Evolutionary conservation across 768 basidiomycete species (phyloP).

Genomic region (Pleurotus tuoliensis): DNA sequence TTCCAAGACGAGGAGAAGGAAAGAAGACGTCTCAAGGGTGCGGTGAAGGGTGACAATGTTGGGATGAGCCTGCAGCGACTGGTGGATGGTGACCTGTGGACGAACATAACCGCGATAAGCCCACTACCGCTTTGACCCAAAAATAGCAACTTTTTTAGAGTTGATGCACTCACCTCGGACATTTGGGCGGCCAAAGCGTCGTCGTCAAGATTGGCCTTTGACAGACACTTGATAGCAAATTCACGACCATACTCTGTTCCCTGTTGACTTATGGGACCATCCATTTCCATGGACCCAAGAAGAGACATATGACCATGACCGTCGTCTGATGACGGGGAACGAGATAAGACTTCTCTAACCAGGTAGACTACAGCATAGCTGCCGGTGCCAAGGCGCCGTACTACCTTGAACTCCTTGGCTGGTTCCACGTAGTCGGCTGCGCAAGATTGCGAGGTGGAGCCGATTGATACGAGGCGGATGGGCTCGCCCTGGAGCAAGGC

Average conservation of each 20-base stretch:
- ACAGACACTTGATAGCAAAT: constrained; percentile 95
- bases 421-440: constrained; percentile 38
- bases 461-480: constrained; percentile 54
- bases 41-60: constrained; percentile 95
- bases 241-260: constrained; percentile 65
- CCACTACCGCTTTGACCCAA: neutral
- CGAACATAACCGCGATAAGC: constrained; percentile 9
- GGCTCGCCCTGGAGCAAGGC: constrained; percentile 61
- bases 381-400: constrained; percentile 81
- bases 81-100: constrained; percentile 84
- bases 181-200: constrained; percentile 87
- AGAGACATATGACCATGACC: constrained; percentile 45
- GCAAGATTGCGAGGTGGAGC: constrained; percentile 28
- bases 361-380: constrained; percentile 94
- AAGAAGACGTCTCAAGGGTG: constrained; percentile 89
- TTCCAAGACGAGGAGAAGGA: constrained; percentile 90
- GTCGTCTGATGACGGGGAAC: constrained; percentile 46
- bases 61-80: constrained; percentile 82
- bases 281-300: constrained; percentile 53
- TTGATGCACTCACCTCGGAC: constrained; percentile 61
- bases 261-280: constrained; percentile 30
- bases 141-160: neutral
- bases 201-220: constrained; percentile 88
- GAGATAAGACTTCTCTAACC: constrained; percentile 67
- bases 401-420: constrained; percentile 75